Percentiles rank a stretch among this genome's conserved stretches.
These are phyloP conservation scores for maize (Zea mays) DNA, from an alignment of 176 grass and related monocot genomes.

Conservation along the genomic window DNA sequence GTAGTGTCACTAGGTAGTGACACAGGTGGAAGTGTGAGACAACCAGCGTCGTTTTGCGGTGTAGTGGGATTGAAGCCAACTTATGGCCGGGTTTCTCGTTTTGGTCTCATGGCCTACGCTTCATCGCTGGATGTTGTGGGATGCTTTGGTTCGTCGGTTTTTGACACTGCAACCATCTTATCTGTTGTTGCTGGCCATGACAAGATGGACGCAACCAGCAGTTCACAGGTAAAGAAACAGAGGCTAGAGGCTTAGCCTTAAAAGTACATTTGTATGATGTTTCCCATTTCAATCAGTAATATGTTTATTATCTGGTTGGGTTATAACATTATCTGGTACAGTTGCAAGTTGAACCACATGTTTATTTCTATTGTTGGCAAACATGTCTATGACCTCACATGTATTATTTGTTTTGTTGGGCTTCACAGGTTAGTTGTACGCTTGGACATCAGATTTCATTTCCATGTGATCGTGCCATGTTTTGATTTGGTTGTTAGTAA, in stretches of 20 bases:
- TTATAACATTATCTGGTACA: background rate
- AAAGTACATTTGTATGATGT: background rate
- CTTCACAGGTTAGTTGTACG: background rate
- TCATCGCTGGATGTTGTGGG: constrained; percentile 92
- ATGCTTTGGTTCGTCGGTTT: constrained; percentile 71
- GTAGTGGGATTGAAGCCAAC: constrained; percentile 92
- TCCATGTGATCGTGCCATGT: background rate
- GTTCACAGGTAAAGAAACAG: constrained; percentile 55
- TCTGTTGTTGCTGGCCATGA: constrained; percentile 81
- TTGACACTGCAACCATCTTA: constrained; percentile 69
- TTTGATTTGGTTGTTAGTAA: background rate
- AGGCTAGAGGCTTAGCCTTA: constrained; percentile 12
- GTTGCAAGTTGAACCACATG: background rate
- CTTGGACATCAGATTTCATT: constrained; percentile 19
- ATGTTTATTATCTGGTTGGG: background rate
- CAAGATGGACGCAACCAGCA: constrained; percentile 88
- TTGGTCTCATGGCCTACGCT: constrained; percentile 93
- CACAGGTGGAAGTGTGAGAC: constrained; percentile 95
- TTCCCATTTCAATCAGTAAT: background rate
- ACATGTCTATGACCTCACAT: background rate
- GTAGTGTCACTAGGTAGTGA: constrained; percentile 87
- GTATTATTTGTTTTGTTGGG: background rate
- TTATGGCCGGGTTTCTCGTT: constrained; percentile 91
- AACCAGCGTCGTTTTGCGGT: constrained; percentile 93
- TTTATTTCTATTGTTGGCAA: background rate